Base-by-base conservation (phyloP, 768 basidiomycete genomes). In the Tulasnella sp. region DNA sequence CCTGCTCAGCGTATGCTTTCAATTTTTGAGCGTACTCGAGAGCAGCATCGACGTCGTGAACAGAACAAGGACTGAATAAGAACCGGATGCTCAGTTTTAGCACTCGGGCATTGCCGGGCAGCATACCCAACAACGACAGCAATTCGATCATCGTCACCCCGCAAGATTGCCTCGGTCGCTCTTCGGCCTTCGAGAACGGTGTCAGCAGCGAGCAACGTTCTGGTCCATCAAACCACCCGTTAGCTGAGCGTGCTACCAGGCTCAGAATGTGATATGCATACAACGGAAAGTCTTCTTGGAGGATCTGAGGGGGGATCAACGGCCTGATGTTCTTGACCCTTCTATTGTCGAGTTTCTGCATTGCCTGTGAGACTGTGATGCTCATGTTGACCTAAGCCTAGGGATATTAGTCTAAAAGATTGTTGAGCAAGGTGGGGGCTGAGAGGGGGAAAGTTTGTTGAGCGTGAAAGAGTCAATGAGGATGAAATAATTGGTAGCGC, bases 261-360 rank as follows among this genome's bases (percentile, higher is more conserved):
- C 1, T 16, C 46, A 14, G 42, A 75, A 31, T 22, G 11, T 20
- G 11, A 75, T 31, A 14, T n/a, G 76, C 78, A 2, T 86, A 94
- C 94, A 96, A 86, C 64, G 95, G 95, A n/a, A 94, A 89, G 86
- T 98, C 96, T 86, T 98, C 96, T 83, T 94, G 93, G 1, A 98
- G 89, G 81, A 98, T 97, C 84, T 97, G 96, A 31, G 96, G 96
- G 76, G 96, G 96, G 80, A 98, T 96, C 79, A 98, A 87, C 41
- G 96, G 96, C 60, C 96, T 89, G 24, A 93, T 96, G 22, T 90
- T 92, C 85, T 91, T 96, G 78, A 98, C 96, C 72, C 96, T 89
- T 81, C 92, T 89, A 84, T 98, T 97, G 84, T 96, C 95, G 54
- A 98, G 92, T 78, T 93, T 91, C 81, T 90, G 85, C 76, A 94